Conservation (phyloP, 352 stramenopile species). For the Pythium brachiatum region DNA sequence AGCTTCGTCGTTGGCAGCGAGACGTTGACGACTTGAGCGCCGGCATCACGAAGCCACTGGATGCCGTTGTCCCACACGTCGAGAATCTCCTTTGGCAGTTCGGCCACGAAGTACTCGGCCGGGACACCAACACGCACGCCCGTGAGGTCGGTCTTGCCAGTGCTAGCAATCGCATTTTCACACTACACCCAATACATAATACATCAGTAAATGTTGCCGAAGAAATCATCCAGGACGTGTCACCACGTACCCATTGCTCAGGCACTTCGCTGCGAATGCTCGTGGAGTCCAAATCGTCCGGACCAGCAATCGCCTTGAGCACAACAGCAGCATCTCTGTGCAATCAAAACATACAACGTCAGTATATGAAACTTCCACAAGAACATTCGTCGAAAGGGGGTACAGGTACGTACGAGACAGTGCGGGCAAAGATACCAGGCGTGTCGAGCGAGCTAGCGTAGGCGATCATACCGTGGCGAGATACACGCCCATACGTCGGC, state of each 20-base stretch:
- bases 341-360: not conserved
- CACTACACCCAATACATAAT: conserved; percentile 27
- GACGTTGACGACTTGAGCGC: conserved; percentile 71
- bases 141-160: conserved; percentile 43
- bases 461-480: conserved; percentile 94
- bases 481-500: conserved; percentile 96
- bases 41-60: conserved; percentile 60
- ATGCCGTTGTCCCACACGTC: conserved; percentile 82
- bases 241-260: conserved; percentile 53
- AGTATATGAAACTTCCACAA: not conserved
- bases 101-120: conserved; percentile 92
- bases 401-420: conserved; percentile 55
- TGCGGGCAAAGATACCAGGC: conserved; percentile 91
- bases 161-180: conserved; percentile 31
- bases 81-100: conserved; percentile 85
- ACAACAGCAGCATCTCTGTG: conserved; percentile 74
- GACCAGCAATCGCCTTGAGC: conserved; percentile 75
- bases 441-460: conserved; percentile 97
- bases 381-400: not conserved
- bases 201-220: not conserved
- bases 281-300: conserved; percentile 84
- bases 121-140: conserved; percentile 91
- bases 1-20: conserved; percentile 80
- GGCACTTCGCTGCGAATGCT: conserved; percentile 46
- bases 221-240: not conserved